A percentile compares a stretch with the other conserved stretches of the same genome.
These are phyloP conservation scores for Fallopia convolvulus DNA, from an alignment of 148 eudicot genomes.

Conservation along the genomic window DNA sequence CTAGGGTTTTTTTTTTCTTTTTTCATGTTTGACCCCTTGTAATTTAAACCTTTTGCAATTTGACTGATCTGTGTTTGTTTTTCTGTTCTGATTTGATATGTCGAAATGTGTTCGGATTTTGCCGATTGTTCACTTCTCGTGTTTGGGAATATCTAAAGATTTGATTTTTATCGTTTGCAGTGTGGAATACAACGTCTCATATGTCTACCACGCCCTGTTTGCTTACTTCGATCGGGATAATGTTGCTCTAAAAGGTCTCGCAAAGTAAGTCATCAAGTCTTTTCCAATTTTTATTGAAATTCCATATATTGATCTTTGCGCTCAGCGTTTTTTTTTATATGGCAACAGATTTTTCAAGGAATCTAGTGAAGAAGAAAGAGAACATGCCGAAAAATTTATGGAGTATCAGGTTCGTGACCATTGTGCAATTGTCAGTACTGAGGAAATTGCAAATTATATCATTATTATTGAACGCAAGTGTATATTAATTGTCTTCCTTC, in stretches of 20 bases:
- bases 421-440: background rate
- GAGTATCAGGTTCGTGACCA: slow-evolving; percentile 65
- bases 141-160: background rate
- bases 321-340: slow-evolving; percentile 5
- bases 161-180: slow-evolving; percentile 31
- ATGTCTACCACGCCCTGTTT: slow-evolving; percentile 84
- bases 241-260: slow-evolving; percentile 90
- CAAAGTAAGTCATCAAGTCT: slow-evolving; percentile 42
- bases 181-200: slow-evolving; percentile 92
- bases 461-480: background rate
- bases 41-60: background rate
- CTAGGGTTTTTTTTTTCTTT: too few species aligned
- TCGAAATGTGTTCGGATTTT: background rate
- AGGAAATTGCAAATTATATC: background rate
- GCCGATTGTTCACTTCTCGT: background rate
- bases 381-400: slow-evolving; percentile 90
- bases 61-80: background rate
- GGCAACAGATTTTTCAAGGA: slow-evolving; percentile 70
- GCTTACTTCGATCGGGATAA: slow-evolving; percentile 96
- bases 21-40: too few species aligned
- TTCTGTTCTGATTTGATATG: background rate
- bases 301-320: background rate
- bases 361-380: slow-evolving; percentile 88
- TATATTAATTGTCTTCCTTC: background rate
- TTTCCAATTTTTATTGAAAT: background rate